Conservation (phyloP, 2,329 filamentous ascomycete genomes). For the Dactylella cylindrospora region DNA sequence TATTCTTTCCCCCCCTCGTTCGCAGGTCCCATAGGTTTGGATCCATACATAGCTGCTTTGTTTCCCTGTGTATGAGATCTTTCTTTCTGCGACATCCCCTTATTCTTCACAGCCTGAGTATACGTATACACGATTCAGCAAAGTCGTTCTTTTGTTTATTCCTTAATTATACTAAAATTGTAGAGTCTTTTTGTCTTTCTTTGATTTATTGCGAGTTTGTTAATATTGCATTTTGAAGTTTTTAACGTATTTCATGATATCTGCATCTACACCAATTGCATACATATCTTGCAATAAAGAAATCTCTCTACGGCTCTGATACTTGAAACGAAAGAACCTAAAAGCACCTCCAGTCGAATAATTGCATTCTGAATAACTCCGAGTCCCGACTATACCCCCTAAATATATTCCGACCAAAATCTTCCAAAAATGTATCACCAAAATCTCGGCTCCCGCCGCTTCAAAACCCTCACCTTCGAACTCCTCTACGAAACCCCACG, state of each 20-base stretch:
- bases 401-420: neutral
- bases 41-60: too few species aligned
- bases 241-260: too few species aligned
- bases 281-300: neutral
- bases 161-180: conserved; percentile 15
- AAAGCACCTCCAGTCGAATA: neutral
- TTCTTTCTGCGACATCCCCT: conserved; percentile 10
- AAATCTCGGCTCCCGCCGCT: conserved; percentile 38
- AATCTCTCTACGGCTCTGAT: neutral
- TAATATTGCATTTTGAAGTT: too few species aligned
- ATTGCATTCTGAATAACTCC: conserved; percentile 5
- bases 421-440: conserved; percentile 36
- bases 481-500: conserved; percentile 43
- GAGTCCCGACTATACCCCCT: neutral
- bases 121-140: conserved; percentile 1
- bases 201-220: too few species aligned
- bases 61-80: conserved; percentile 29
- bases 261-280: conserved; percentile 38
- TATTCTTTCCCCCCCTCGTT: too few species aligned
- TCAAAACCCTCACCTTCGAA: conserved; percentile 35
- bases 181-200: conserved; percentile 1
- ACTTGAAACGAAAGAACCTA: conserved; percentile 2
- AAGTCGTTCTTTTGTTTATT: conserved; percentile 20
- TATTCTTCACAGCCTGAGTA: neutral
- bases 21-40: too few species aligned